Percentiles rank a stretch among this genome's conserved stretches.
Conservation (phyloP, 73 alveolate genomes). For the Halteria grandinella region DNA sequence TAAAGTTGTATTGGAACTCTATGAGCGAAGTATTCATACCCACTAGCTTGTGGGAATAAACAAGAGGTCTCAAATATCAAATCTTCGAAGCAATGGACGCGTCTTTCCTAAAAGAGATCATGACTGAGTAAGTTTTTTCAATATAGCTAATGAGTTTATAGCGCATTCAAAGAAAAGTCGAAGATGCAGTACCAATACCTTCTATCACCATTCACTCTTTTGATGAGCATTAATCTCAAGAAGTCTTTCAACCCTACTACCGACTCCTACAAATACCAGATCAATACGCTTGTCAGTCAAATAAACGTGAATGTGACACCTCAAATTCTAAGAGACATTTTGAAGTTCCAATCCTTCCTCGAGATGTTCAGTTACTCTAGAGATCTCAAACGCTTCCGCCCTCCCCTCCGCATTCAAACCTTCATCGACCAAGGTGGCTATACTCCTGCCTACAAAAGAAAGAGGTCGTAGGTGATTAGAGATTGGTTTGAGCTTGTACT, state of each 20-base stretch:
- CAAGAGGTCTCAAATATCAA: conserved; percentile 16
- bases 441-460: conserved; percentile 8
- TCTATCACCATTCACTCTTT: conserved; percentile 18
- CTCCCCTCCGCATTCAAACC: conserved; percentile 17
- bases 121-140: conserved; percentile 33
- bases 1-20: conserved; percentile 70
- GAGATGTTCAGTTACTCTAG: conserved; percentile 34
- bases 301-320: conserved; percentile 17
- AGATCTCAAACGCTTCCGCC: conserved; percentile 34
- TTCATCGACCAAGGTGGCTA: conserved; percentile 19
- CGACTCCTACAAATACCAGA: conserved; percentile 49
- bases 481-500: conserved; percentile 53
- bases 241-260: background rate
- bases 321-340: conserved; percentile 6
- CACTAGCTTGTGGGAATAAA: conserved; percentile 49
- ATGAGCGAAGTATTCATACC: conserved; percentile 64
- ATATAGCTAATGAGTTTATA: background rate
- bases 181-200: background rate
- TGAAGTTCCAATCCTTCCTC: conserved; percentile 22
- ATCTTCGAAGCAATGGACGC: conserved; percentile 62
- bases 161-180: conserved; percentile 8
- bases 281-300: background rate
- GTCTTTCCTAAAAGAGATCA: conserved; percentile 20
- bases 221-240: conserved; percentile 11
- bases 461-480: conserved; percentile 25